Base-by-base conservation (phyloP, 148 eudicot species). In the Polygonum maritimum region DNA sequence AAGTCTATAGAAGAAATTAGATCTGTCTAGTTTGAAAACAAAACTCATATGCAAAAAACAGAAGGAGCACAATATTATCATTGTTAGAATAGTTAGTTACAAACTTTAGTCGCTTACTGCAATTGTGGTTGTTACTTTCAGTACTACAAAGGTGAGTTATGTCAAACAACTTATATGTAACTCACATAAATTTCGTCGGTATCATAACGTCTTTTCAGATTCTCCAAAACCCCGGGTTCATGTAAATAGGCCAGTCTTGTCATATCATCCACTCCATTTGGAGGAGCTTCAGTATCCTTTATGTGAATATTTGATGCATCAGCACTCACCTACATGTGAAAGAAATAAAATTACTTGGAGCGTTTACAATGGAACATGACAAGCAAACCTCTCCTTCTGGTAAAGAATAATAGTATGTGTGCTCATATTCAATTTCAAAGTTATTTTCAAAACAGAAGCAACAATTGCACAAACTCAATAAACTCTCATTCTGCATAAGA, bases 211-310 rank as follows among this genome's bases (percentile, higher is more conserved):
- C 82, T 83, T 81, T 78, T 90, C 58, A 90, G 76, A 83, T 90
- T 90, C 69, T 90, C 84, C 69, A 90, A 83, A 74, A 90, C 94
- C 60, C 94, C 94, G 48, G 94, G 94, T 73, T 90, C 91, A 78
- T 90, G 94, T 71, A 90, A 82, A 86, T 90, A 90, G 70, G 94
- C 87, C 71, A 90, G 82, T 84, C 81, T 90, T 54, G 94, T 90
- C 94, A 90, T 90, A 75, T 90, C 94, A 83, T 90, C 91, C 49
- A 90, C 89, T 26, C 92, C 92, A 48, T 84, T 79, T 12, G 86
- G 57, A 71, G 92, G 90, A 69, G 92, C 90, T 80, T 89, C 92
- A 19, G 82, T 77, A 77, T 89, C 92, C 81, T 89, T 89, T n/a
- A 88, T 87, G 74, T 84, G 75, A 65, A 89, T 86, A 75, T 80